Conservation (phyloP, 805 yeast genomes). For the Limtongia smithiae region DNA sequence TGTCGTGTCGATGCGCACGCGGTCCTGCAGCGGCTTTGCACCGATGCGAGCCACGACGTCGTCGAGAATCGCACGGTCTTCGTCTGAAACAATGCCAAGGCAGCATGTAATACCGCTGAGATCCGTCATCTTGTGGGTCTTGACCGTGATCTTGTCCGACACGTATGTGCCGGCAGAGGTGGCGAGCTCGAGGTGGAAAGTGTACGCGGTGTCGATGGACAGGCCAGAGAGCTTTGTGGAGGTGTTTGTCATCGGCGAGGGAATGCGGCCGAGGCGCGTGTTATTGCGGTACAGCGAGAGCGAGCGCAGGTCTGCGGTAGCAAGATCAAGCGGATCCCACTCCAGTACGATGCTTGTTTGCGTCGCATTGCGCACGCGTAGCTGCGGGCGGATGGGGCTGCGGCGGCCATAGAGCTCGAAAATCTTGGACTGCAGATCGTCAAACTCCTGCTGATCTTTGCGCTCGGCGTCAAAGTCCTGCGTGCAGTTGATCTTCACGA, state of each 20-base stretch:
- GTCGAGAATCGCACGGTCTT: conserved; percentile 55
- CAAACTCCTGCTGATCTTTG: conserved; percentile 57
- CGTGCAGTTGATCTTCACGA: conserved; percentile 79
- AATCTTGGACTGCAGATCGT: conserved; percentile 67
- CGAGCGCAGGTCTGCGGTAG: conserved; percentile 74
- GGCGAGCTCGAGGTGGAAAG: conserved; percentile 72
- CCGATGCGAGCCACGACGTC: conserved; percentile 66
- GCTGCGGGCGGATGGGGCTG: conserved; percentile 66
- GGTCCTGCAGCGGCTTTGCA: conserved; percentile 70
- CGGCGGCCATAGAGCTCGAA: conserved; percentile 66
- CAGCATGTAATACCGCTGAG: conserved; percentile 89
- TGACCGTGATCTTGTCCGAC: conserved; percentile 64
- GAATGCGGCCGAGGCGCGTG: conserved; percentile 70
- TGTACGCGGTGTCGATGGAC: conserved; percentile 77
- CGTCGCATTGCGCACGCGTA: conserved; percentile 72
- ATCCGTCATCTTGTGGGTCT: conserved; percentile 95
- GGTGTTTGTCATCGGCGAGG: conserved; percentile 71
- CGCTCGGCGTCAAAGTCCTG: conserved; percentile 66
- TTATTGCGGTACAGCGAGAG: conserved; percentile 71
- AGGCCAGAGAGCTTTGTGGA: conserved; percentile 88
- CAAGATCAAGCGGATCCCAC: conserved; percentile 85
- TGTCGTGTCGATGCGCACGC: conserved; percentile 85
- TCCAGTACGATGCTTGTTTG: conserved; percentile 93
- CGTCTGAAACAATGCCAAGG: conserved; percentile 62
- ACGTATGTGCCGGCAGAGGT: conserved; percentile 85